These are phyloP conservation scores for Beauveria australis DNA, from an alignment of 2,329 filamentous ascomycete genomes.

Conservation along the genomic window DNA sequence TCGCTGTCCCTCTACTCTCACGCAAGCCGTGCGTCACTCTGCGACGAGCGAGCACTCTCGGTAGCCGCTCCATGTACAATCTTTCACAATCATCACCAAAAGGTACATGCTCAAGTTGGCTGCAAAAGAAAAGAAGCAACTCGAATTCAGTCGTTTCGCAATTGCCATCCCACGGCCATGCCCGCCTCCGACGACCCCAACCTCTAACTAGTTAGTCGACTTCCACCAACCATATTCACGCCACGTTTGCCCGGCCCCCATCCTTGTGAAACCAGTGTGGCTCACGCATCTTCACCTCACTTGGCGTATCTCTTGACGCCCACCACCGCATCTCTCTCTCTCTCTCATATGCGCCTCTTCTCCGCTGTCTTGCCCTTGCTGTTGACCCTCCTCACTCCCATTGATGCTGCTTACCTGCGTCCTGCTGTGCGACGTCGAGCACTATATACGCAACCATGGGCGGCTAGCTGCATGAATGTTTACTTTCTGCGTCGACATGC, in stretches of 20 bases:
- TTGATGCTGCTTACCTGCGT: background rate
- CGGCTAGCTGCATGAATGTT: background rate
- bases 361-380: background rate
- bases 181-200: background rate
- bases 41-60: background rate
- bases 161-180: background rate
- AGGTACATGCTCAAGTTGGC: background rate
- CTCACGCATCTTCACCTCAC: background rate
- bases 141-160: background rate
- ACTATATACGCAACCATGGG: background rate
- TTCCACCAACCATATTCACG: background rate
- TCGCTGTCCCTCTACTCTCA: background rate
- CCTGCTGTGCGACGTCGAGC: background rate
- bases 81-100: background rate
- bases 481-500: background rate
- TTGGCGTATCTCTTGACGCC: background rate
- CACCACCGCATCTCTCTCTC: background rate
- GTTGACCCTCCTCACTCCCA: background rate
- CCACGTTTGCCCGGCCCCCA: background rate
- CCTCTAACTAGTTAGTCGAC: background rate
- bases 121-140: background rate
- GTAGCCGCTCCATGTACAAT: background rate
- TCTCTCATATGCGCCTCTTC: background rate
- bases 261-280: slow-evolving; percentile 2
- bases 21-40: background rate